Conservation (phyloP, 148 eudicot species). For the Vaccinium corymbosum region DNA sequence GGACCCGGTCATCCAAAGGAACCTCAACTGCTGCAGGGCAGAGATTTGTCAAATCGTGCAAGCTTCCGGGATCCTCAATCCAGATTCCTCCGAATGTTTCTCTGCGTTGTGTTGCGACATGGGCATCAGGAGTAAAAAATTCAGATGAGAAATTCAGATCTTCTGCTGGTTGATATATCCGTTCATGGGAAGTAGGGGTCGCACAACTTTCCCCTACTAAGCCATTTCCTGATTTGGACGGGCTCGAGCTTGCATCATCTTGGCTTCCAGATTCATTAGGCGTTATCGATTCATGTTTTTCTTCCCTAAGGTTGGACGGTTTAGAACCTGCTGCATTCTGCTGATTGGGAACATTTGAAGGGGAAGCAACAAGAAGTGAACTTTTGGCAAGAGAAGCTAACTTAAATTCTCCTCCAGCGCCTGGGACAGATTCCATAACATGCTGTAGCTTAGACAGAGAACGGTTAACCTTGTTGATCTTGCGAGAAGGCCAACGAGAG, state of each 20-base stretch:
- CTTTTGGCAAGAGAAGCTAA: conserved; percentile 54
- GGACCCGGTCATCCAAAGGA: conserved; percentile 34
- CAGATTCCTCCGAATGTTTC: conserved; percentile 46
- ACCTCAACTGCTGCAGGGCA: conserved; percentile 34
- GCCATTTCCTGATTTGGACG: conserved; percentile 45
- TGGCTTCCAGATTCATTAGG: conserved; percentile 19
- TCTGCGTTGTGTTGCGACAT: conserved; percentile 30
- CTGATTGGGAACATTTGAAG: conserved; percentile 28
- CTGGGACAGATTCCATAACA: conserved; percentile 88
- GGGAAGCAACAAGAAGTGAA: conserved; percentile 48
- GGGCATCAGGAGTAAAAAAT: conserved; percentile 37
- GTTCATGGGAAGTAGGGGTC: conserved; percentile 64
- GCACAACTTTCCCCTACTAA: conserved; percentile 72
- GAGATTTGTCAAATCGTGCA: conserved; percentile 59
- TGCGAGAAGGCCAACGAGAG: conserved; percentile 94
- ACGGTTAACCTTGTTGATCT: conserved; percentile 83
- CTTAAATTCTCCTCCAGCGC: conserved; percentile 67
- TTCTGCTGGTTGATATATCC: conserved; percentile 29
- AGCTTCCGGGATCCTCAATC: conserved; percentile 67
- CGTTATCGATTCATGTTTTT: conserved; percentile 25
- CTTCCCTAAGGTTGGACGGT: conserved; percentile 36
- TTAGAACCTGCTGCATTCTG: conserved; percentile 46
- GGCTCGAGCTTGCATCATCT: conserved; percentile 23
- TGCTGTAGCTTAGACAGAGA: conserved; percentile 41
- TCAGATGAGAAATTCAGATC: conserved; percentile 33